These are phyloP conservation scores for Pyronema domesticum DNA, from an alignment of 495 filamentous ascomycete genomes.

Conservation along the genomic window DNA sequence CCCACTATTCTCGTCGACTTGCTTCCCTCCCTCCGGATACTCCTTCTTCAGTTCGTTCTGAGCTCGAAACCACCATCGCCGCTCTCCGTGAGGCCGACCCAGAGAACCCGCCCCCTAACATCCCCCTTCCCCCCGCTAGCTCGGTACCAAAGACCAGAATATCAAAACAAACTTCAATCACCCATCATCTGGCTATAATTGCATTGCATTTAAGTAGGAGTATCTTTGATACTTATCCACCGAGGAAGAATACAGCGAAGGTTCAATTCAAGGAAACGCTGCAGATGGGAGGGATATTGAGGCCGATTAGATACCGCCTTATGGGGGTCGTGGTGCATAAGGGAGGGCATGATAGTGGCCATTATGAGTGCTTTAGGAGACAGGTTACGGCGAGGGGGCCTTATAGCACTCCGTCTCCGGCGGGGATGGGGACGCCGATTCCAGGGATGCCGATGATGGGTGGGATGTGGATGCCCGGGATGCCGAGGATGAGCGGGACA, in stretches of 20 bases:
- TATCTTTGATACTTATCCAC: slow-evolving; percentile 60
- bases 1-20: slow-evolving; percentile 33
- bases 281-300: slow-evolving; percentile 59
- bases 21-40: slow-evolving; percentile 16
- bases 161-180: slow-evolving; percentile 68
- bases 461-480: too few relatives aligned
- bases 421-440: neutral
- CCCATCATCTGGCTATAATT: slow-evolving; percentile 68
- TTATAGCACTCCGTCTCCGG: slow-evolving; percentile 51
- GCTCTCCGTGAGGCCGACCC: slow-evolving; percentile 47
- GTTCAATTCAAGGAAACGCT: slow-evolving; percentile 77
- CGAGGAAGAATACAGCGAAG: slow-evolving; percentile 84
- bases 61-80: slow-evolving; percentile 7
- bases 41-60: too few relatives aligned
- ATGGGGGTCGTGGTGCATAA: slow-evolving; percentile 84
- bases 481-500: too few relatives aligned
- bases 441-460: neutral
- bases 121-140: slow-evolving; percentile 55
- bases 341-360: slow-evolving; percentile 85
- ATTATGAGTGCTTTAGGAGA: slow-evolving; percentile 94
- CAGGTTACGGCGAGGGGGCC: slow-evolving; percentile 53
- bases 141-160: slow-evolving; percentile 66
- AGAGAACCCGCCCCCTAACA: slow-evolving; percentile 51
- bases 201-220: slow-evolving; percentile 85
- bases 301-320: slow-evolving; percentile 63